phyloP scores from a whole-genome alignment of 2,329 filamentous ascomycete genomes.

The Fusarium albosuccineum region DNA sequence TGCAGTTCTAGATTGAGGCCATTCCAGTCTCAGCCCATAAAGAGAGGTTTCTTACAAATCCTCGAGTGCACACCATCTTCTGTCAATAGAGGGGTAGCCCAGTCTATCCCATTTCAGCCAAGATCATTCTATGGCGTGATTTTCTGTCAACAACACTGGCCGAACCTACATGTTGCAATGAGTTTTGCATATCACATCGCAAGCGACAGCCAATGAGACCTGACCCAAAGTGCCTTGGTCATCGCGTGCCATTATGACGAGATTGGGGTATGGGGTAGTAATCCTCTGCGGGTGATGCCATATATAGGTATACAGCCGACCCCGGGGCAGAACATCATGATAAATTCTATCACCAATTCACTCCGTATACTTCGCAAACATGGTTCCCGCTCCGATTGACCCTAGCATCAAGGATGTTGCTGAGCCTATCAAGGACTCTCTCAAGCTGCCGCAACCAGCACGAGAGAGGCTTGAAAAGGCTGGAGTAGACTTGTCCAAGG shows the following conservation, averaged over 20 bases:
- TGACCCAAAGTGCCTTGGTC: neutral
- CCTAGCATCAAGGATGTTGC: slow-evolving; percentile 73
- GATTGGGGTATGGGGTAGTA: slow-evolving; percentile 3
- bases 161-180: slow-evolving; percentile 26
- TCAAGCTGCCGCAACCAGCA: slow-evolving; percentile 70
- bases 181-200: slow-evolving; percentile 22
- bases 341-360: neutral
- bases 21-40: neutral
- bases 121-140: slow-evolving; percentile 6
- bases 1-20: neutral
- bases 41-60: slow-evolving; percentile 16
- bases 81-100: neutral
- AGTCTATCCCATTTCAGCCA: slow-evolving; percentile 9
- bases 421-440: slow-evolving; percentile 72
- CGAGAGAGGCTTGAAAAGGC: slow-evolving; percentile 73
- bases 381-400: slow-evolving; percentile 71
- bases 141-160: neutral
- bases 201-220: neutral
- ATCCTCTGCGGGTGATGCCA: neutral
- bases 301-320: slow-evolving; percentile 13
- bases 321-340: neutral
- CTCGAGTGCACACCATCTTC: slow-evolving; percentile 15
- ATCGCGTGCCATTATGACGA: slow-evolving; percentile 26
- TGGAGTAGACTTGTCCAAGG: slow-evolving; percentile 76
- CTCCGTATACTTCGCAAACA: slow-evolving; percentile 35